These are phyloP conservation scores for Phytophthora capsici DNA, from an alignment of 352 stramenopile genomes.

Conservation along the genomic window DNA sequence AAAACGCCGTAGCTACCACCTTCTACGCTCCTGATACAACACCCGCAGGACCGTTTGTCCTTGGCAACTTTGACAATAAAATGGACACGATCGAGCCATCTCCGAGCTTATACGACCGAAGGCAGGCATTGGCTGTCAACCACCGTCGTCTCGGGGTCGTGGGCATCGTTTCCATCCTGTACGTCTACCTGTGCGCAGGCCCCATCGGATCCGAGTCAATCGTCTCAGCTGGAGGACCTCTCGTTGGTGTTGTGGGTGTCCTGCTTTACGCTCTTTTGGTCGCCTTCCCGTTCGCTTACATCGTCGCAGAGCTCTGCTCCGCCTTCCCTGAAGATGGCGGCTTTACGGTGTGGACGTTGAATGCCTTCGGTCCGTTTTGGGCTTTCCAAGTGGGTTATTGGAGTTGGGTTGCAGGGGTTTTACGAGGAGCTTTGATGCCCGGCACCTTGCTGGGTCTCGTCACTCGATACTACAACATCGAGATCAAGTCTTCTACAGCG, in stretches of 20 bases:
- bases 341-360: conserved; percentile 91
- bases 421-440: conserved; percentile 70
- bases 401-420: conserved; percentile 83
- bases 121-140: conserved; percentile 20
- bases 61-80: conserved; percentile 31
- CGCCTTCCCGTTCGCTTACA: conserved; percentile 88
- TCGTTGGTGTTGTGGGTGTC: conserved; percentile 84
- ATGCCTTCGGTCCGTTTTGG: conserved; percentile 90
- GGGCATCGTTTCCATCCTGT: conserved; percentile 44
- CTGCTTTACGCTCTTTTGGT: conserved; percentile 88
- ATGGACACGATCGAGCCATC: conserved; percentile 48
- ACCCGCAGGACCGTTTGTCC: background rate
- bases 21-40: conserved; percentile 13
- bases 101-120: conserved; percentile 27
- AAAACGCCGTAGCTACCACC: conserved; percentile 1
- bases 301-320: conserved; percentile 92
- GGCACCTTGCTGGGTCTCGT: conserved; percentile 39
- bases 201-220: conserved; percentile 43
- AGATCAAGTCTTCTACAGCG: conserved; percentile 30
- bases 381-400: conserved; percentile 79
- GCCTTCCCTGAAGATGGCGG: conserved; percentile 87
- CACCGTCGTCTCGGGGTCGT: conserved; percentile 39
- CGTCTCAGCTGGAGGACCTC: conserved; percentile 41
- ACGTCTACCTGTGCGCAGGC: conserved; percentile 47
- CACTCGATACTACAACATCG: conserved; percentile 42